Percentiles rank a stretch among this genome's conserved stretches.
These are phyloP conservation scores for Jasminum sambac DNA, from an alignment of 257 asterid species.

Conservation along the genomic window DNA sequence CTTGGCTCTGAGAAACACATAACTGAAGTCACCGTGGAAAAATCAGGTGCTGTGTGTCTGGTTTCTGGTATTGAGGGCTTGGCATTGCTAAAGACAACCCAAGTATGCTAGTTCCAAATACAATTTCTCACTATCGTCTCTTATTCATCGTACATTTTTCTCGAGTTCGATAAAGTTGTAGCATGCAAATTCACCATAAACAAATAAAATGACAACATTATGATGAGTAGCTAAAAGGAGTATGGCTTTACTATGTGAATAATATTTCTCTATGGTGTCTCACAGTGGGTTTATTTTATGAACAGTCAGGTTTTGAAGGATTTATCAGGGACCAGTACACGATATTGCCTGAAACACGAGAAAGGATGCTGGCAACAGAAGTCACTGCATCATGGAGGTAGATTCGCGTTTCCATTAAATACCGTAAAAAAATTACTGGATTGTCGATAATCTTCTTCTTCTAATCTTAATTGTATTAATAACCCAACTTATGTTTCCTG, in stretches of 20 bases:
- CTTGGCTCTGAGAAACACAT: constrained; percentile 94
- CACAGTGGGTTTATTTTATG: constrained; percentile 20
- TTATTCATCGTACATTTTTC: constrained; percentile 17
- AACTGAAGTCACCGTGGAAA: constrained; percentile 65
- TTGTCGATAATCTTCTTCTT: constrained; percentile 2
- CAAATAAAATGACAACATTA: too few relatives aligned
- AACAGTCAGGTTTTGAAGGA: constrained; percentile 98
- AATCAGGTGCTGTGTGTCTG: constrained; percentile 66
- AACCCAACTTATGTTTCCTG: constrained; percentile 12
- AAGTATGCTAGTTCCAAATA: constrained; percentile 46
- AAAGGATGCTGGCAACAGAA: constrained; percentile 95
- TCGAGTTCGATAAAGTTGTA: not conserved
- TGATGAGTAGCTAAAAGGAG: not conserved
- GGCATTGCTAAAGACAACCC: constrained; percentile 84
- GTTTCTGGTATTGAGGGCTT: constrained; percentile 84
- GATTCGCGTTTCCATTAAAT: not conserved
- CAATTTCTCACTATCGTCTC: not conserved
- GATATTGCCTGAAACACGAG: constrained; percentile 87
- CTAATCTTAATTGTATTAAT: constrained; percentile 4
- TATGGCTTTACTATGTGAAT: constrained; percentile 16
- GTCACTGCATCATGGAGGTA: constrained; percentile 93
- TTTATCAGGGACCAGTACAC: constrained; percentile 84
- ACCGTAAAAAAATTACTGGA: constrained; percentile 9
- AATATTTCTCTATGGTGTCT: constrained; percentile 22
- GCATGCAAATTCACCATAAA: not conserved